Evolutionary conservation across 2,329 filamentous ascomycete genomes (phyloP).

Genomic region (Furcasterigmium sp.): DNA sequence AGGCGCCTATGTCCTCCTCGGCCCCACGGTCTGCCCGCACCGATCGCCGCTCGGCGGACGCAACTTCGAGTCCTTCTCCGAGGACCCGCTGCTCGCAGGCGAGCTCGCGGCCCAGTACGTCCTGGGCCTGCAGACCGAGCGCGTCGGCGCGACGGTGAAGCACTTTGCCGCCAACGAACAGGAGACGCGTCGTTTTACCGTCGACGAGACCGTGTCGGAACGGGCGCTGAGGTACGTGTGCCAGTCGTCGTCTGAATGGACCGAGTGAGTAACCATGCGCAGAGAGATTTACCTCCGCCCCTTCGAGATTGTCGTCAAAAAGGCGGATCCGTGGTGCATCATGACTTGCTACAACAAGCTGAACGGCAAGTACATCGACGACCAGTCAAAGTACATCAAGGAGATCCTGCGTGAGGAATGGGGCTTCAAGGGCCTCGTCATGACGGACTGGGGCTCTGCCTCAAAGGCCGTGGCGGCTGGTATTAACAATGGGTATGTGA

Average conservation of each 20-base stretch:
- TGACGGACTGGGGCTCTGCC: conserved; percentile 32
- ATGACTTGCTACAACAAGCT: conserved; percentile 33
- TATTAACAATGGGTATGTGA: neutral
- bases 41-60: conserved; percentile 56
- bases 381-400: neutral
- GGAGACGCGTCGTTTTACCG: neutral
- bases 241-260: neutral
- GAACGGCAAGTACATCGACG: conserved; percentile 23
- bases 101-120: conserved; percentile 23
- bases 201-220: neutral
- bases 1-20: conserved; percentile 53
- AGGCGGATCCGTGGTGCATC: conserved; percentile 25
- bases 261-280: no score
- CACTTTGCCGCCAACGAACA: conserved; percentile 31
- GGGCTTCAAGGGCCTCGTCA: conserved; percentile 29
- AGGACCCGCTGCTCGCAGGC: conserved; percentile 36
- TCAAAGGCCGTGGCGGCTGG: conserved; percentile 15
- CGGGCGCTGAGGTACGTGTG: neutral
- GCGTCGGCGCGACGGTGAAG: conserved; percentile 39
- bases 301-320: conserved; percentile 28
- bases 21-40: conserved; percentile 58
- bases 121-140: conserved; percentile 13
- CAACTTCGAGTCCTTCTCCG: conserved; percentile 60
- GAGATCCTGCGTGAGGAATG: conserved; percentile 35
- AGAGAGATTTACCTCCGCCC: conserved; percentile 24